Evolutionary conservation across 2,329 filamentous ascomycete genomes (phyloP).

Genomic region (Curvularia lunata): DNA sequence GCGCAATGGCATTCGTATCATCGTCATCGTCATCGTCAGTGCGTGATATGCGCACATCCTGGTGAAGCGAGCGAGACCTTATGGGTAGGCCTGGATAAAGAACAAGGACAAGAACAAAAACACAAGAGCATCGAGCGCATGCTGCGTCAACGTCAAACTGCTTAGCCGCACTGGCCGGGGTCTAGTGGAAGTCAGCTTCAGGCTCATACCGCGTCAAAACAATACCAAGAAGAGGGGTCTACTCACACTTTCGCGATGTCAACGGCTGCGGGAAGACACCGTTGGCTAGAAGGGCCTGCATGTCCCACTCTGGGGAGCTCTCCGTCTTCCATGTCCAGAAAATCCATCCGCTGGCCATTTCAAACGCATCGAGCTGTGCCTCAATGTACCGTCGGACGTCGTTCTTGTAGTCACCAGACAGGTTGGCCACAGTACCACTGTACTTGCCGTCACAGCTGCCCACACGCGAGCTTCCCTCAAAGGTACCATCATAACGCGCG

Average conservation of each 20-base stretch:
- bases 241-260: constrained; percentile 49
- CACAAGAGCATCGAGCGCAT: constrained; percentile 4
- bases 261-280: constrained; percentile 59
- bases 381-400: constrained; percentile 55
- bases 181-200: constrained; percentile 30
- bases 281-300: constrained; percentile 52
- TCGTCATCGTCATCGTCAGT: constrained; percentile 20
- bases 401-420: constrained; percentile 51
- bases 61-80: constrained; percentile 31
- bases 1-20: constrained; percentile 29
- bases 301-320: constrained; percentile 57
- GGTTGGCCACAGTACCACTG: constrained; percentile 51
- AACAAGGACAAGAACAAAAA: constrained; percentile 15
- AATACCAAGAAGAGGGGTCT: background rate
- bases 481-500: constrained; percentile 55
- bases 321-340: constrained; percentile 61
- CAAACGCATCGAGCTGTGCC: constrained; percentile 56
- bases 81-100: constrained; percentile 15
- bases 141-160: constrained; percentile 6
- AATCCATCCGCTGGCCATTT: constrained; percentile 58
- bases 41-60: constrained; percentile 1
- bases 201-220: constrained; percentile 4
- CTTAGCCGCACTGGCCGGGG: constrained; percentile 46
- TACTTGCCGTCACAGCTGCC: constrained; percentile 55
- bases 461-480: constrained; percentile 46